phyloP scores from a whole-genome alignment of 2,329 filamentous ascomycete species.

The Aspergillus fumigatiaffinis region DNA sequence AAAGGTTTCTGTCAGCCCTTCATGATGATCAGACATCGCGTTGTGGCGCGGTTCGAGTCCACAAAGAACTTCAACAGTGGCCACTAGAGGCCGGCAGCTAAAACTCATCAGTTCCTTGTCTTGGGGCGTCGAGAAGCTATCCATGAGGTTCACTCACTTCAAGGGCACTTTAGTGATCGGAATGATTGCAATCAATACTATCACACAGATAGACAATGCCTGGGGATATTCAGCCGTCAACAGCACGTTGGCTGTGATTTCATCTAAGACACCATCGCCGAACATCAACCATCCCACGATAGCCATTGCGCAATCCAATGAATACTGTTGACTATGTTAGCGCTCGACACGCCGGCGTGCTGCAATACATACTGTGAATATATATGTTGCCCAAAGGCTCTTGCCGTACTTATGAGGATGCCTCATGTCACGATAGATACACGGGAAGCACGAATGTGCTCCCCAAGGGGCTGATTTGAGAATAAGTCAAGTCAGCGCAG shows the following conservation, averaged over 20 bases:
- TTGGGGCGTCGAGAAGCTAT: neutral
- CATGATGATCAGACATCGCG: conserved; percentile 21
- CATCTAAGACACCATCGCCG: conserved; percentile 79
- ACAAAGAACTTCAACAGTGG: conserved; percentile 74
- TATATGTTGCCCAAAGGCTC: conserved; percentile 75
- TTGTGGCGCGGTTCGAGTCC: conserved; percentile 60
- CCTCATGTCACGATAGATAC: conserved; percentile 73
- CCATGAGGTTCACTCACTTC: conserved; percentile 48
- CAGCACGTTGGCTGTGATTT: conserved; percentile 88
- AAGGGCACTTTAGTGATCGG: conserved; percentile 93
- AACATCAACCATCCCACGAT: conserved; percentile 91
- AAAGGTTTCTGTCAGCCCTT: conserved; percentile 43
- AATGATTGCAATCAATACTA: conserved; percentile 84
- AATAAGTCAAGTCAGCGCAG: conserved; percentile 3
- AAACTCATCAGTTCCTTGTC: conserved; percentile 19
- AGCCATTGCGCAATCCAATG: conserved; percentile 77
- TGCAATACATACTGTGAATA: conserved; percentile 64
- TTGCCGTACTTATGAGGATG: conserved; percentile 77
- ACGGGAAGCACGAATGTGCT: conserved; percentile 74
- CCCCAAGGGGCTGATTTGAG: conserved; percentile 57
- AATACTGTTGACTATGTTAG: conserved; percentile 50
- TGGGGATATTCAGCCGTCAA: conserved; percentile 69
- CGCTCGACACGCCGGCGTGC: neutral
- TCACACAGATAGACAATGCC: conserved; percentile 71
- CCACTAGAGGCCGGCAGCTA: conserved; percentile 76